Percentiles rank a stretch among this genome's conserved stretches.
Evolutionary conservation across 352 stramenopile species (phyloP).

Genomic region (Lagenidium giganteum): DNA sequence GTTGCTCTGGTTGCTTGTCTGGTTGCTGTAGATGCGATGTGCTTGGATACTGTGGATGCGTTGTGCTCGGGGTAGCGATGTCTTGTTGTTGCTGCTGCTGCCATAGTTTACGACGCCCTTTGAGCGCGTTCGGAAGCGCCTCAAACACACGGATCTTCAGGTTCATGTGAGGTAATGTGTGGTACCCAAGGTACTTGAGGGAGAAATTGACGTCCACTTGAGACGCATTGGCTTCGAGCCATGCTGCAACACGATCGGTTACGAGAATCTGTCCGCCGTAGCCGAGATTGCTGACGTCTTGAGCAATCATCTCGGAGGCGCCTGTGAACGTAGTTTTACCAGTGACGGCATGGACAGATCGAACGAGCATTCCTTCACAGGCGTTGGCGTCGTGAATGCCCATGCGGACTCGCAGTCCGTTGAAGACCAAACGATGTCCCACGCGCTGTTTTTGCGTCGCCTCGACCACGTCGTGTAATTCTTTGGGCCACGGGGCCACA

Average conservation of each 20-base stretch:
- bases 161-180: too few species aligned
- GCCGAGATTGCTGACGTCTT: constrained; percentile 19
- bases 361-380: constrained; percentile 4
- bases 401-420: constrained; percentile 26
- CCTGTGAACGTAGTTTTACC: constrained; percentile 17
- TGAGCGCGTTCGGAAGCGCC: too few species aligned
- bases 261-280: constrained; percentile 24
- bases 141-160: too few species aligned
- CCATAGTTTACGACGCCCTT: too few species aligned
- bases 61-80: too few species aligned
- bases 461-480: constrained; percentile 38
- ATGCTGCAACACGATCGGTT: constrained; percentile 18
- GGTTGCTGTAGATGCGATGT: too few species aligned
- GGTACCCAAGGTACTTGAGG: too few species aligned
- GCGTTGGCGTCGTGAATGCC: constrained; percentile 16
- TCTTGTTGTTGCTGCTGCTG: too few species aligned
- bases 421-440: constrained; percentile 11
- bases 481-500: constrained; percentile 50
- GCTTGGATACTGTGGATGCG: too few species aligned
- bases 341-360: constrained; percentile 21
- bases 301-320: constrained; percentile 16
- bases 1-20: too few species aligned
- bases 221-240: constrained; percentile 28
- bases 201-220: too few species aligned
- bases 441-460: constrained; percentile 29